Evolutionary conservation across 306 rosid genomes (phyloP).

Genomic region (Sechiopsis laciniata): DNA sequence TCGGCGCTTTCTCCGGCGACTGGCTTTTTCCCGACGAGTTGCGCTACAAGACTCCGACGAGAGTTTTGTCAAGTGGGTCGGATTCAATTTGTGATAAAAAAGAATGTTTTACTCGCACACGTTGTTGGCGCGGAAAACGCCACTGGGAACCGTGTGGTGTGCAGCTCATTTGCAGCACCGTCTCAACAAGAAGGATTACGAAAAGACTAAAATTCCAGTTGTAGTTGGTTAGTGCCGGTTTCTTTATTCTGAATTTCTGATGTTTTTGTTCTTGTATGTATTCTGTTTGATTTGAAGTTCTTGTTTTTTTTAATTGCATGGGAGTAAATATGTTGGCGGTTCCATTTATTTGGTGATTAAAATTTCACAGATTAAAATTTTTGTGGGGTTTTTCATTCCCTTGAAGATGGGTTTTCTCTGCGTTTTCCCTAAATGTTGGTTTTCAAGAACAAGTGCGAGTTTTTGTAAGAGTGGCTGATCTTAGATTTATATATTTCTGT

Average conservation of each 20-base stretch:
- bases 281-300: background rate
- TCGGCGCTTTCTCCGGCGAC: too few species aligned
- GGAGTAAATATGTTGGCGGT: background rate
- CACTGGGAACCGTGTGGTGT: constrained; percentile 80
- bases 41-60: too few species aligned
- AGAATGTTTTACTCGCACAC: constrained; percentile 83
- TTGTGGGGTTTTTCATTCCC: too few species aligned
- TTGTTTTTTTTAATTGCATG: background rate
- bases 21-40: too few species aligned
- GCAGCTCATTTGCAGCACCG: constrained; percentile 90
- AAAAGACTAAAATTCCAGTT: constrained; percentile 54
- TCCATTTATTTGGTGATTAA: background rate
- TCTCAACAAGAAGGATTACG: constrained; percentile 71
- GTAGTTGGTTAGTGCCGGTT: constrained; percentile 49
- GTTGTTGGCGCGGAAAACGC: constrained; percentile 76
- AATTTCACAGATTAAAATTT: too few species aligned
- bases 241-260: background rate
- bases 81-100: background rate
- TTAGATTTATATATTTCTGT: too few species aligned
- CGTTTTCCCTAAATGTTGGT: too few species aligned
- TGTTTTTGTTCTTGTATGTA: background rate
- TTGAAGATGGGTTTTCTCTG: too few species aligned
- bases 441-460: too few species aligned
- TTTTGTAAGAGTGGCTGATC: too few species aligned
- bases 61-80: too few species aligned